Conservation (phyloP, 1,284 basidiomycete genomes). For the Marasmius tenuissimus region DNA sequence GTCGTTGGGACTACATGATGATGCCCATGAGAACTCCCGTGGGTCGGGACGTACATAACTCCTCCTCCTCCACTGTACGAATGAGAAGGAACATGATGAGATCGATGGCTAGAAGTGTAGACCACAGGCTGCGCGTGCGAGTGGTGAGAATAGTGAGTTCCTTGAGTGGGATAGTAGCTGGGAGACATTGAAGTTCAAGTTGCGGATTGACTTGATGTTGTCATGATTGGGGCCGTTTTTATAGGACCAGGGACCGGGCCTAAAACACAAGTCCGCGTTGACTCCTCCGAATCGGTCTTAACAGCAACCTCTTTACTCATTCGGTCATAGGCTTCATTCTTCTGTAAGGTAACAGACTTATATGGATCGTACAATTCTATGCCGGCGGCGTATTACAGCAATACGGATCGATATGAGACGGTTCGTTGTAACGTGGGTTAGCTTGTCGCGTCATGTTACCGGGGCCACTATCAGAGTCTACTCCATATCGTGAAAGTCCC, state of each 20-base stretch:
- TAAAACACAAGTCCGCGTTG: too few species aligned
- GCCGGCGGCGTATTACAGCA: too few species aligned
- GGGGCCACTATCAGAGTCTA: constrained; percentile 25
- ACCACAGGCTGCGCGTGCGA: constrained; percentile 20
- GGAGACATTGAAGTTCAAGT: background rate
- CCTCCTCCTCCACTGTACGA: constrained; percentile 16
- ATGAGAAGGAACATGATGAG: constrained; percentile 26
- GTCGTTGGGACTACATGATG: constrained; percentile 18
- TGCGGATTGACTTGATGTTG: background rate
- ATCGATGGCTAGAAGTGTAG: constrained; percentile 27
- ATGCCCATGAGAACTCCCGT: constrained; percentile 20
- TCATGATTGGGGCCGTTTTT: background rate
- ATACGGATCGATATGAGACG: too few species aligned
- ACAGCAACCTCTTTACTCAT: too few species aligned
- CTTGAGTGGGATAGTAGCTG: constrained; percentile 24
- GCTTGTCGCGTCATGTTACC: background rate
- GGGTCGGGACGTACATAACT: constrained; percentile 26
- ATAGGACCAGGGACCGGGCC: background rate
- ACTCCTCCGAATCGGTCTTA: too few species aligned
- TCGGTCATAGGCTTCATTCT: too few species aligned
- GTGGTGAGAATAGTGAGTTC: constrained; percentile 18
- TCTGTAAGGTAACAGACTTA: too few species aligned
- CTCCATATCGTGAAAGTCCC: constrained; percentile 77
- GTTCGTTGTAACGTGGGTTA: too few species aligned
- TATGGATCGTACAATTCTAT: too few species aligned